Percentiles rank a stretch among this genome's conserved stretches.
phyloP scores from a whole-genome alignment of 768 basidiomycete genomes.

The Pleurotus sapidus region DNA sequence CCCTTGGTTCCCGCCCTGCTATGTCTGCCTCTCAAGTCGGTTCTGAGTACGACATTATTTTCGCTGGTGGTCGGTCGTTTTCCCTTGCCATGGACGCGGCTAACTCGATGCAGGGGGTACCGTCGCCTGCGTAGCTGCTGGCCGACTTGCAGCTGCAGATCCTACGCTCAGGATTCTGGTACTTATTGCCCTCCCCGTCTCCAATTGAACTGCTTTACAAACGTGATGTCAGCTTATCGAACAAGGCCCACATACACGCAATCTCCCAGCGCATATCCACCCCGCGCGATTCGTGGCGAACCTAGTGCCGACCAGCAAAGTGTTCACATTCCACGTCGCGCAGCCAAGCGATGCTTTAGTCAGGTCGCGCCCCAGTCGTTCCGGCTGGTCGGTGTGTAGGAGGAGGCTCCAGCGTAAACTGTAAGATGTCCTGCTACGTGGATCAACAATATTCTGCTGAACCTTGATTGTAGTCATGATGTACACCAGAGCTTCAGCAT shows the following conservation, averaged over 20 bases:
- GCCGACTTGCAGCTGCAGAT: conserved; percentile 51
- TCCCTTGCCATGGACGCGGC: background rate
- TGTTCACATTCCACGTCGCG: conserved; percentile 31
- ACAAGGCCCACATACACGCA: conserved; percentile 34
- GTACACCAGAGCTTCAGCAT: conserved; percentile 41
- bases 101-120: conserved; percentile 39
- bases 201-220: too few relatives aligned
- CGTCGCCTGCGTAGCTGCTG: conserved; percentile 53
- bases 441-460: too few relatives aligned
- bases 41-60: conserved; percentile 43
- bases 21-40: background rate
- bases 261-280: conserved; percentile 33
- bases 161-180: conserved; percentile 55
- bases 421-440: conserved; percentile 18
- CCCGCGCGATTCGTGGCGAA: conserved; percentile 36
- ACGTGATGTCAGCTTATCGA: conserved; percentile 31
- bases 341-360: conserved; percentile 25
- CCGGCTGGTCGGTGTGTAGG: conserved; percentile 37
- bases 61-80: conserved; percentile 48
- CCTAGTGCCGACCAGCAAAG: conserved; percentile 28
- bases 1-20: too few relatives aligned
- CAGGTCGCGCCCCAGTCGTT: conserved; percentile 28
- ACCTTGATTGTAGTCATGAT: conserved; percentile 25
- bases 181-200: background rate
- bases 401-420: conserved; percentile 46